Evolutionary conservation across 306 rosid species (phyloP).

Genomic region (Trifolium dubium): DNA sequence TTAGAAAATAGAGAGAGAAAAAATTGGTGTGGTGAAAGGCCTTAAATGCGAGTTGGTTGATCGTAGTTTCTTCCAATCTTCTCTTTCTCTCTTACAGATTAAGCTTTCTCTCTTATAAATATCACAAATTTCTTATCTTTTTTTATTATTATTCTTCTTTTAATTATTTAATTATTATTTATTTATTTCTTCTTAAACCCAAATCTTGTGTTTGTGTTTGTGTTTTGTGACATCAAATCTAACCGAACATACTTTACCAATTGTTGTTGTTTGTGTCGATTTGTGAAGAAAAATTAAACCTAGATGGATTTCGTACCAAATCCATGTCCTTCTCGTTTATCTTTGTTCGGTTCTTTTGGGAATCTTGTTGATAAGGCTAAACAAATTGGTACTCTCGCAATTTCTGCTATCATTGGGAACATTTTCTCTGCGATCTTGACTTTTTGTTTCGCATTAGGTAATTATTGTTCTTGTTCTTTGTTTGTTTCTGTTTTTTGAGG

Average conservation of each 20-base stretch:
- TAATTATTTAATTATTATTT: background rate
- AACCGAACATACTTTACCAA: constrained; percentile 20
- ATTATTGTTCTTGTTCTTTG: background rate
- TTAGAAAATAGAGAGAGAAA: constrained; percentile 26
- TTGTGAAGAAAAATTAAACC: background rate
- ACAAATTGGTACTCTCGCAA: constrained; percentile 64
- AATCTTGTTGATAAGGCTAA: constrained; percentile 68
- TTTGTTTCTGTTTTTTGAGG: constrained; percentile 26
- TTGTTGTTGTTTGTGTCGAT: constrained; percentile 10
- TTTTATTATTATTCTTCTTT: background rate
- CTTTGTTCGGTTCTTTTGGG: constrained; percentile 57
- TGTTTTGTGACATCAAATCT: constrained; percentile 30
- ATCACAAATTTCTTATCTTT: background rate
- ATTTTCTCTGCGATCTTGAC: constrained; percentile 97
- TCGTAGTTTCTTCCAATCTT: constrained; percentile 48
- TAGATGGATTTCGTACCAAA: constrained; percentile 70
- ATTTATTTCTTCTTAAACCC: constrained; percentile 44
- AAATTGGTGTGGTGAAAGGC: constrained; percentile 45
- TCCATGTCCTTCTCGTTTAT: constrained; percentile 61
- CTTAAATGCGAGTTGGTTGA: constrained; percentile 93
- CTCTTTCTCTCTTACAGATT: constrained; percentile 50
- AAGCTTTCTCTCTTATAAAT: constrained; percentile 48
- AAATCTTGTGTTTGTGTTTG: constrained; percentile 23
- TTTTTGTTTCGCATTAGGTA: constrained; percentile 94
- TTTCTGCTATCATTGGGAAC: constrained; percentile 80